Conservation (phyloP, 2,329 filamentous ascomycete genomes). For the Hypoxylon sp. region DNA sequence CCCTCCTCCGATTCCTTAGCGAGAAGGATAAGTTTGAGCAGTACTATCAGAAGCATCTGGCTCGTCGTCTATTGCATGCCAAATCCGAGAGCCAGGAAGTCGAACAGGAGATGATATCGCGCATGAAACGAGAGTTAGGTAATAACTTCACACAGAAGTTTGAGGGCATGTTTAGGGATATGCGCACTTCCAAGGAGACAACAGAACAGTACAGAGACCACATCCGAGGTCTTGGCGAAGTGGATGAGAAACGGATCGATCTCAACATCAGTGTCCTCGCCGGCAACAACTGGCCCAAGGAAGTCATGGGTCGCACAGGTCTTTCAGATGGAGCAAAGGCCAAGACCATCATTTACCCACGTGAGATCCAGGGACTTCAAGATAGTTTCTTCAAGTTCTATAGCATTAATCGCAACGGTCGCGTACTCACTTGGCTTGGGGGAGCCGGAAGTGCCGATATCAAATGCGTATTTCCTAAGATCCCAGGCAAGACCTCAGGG, state of each 20-base stretch:
- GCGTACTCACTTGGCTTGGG: constrained; percentile 86
- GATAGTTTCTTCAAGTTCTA: constrained; percentile 93
- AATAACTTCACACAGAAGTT: constrained; percentile 94
- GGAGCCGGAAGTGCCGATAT: constrained; percentile 86
- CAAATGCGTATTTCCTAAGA: constrained; percentile 80
- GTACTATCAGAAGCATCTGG: constrained; percentile 98
- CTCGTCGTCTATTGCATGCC: constrained; percentile 86
- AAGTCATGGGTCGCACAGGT: constrained; percentile 80
- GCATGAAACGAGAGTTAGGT: constrained; percentile 97
- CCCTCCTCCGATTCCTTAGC: constrained; percentile 86
- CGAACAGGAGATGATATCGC: constrained; percentile 94
- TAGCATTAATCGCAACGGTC: constrained; percentile 85
- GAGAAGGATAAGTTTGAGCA: constrained; percentile 97
- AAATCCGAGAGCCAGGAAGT: constrained; percentile 93
- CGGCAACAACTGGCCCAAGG: constrained; percentile 94
- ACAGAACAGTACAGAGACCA: constrained; percentile 82
- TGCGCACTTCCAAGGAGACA: constrained; percentile 88
- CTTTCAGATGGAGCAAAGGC: constrained; percentile 62
- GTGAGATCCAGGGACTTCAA: constrained; percentile 80
- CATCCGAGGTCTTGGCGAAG: constrained; percentile 67
- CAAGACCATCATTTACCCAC: constrained; percentile 81
- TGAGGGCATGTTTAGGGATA: constrained; percentile 98
- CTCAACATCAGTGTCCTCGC: constrained; percentile 89
- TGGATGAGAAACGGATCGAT: constrained; percentile 76
- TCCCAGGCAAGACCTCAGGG: constrained; percentile 78